Base-by-base conservation (phyloP, 2,329 filamentous ascomycete species). In the Talaromyces funiculosus region DNA sequence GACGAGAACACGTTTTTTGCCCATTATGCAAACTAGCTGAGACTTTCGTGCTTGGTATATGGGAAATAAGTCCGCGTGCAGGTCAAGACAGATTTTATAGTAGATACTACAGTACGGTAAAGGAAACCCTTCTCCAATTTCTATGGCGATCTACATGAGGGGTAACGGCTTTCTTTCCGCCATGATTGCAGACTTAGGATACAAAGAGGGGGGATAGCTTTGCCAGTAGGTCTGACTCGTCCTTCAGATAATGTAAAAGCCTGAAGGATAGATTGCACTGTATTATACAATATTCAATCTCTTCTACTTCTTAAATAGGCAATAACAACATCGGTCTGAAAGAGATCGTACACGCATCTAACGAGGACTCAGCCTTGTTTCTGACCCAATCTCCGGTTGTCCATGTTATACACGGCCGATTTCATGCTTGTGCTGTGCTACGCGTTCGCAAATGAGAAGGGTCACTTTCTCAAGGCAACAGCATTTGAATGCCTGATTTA, bases 1-100 rank as follows among this genome's bases (percentile, higher is more conserved):
- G 45, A 81, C 78, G 38, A 84, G 78, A 53, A 84, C 79, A 56
- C 81, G 75, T 65, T 83, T 84, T 70, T 77, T 77, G 37, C 66
- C 68, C 70, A 72, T 71, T 14, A n/a, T 51, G 22, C 4, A n/a
- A 29, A 4, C n/a, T 3, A 9, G 29, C 10, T 47, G 43, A 29
- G 24, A 16, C 3, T 29, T 47, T 47, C 4, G 2, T 3, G 4
- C 3, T 26, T 45, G 3, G 3, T 7, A 18, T 16, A 16, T 16
- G 22, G 8, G 5, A 16, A 26, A 29, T 8, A 10, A n/a, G 7
- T 47, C 5, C 1, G 1, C 4, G 43, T 8, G 24, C 16, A 18
- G 29, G 43, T 29, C 14, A 47, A n/a, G 43, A 29, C 16, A 22
- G 38, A 16, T n/a, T 26, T 12, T 45, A 2, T 26, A 29, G 9